Conservation (phyloP, 192 early-diverging fungal genomes). For the Phycomyces nitens region DNA sequence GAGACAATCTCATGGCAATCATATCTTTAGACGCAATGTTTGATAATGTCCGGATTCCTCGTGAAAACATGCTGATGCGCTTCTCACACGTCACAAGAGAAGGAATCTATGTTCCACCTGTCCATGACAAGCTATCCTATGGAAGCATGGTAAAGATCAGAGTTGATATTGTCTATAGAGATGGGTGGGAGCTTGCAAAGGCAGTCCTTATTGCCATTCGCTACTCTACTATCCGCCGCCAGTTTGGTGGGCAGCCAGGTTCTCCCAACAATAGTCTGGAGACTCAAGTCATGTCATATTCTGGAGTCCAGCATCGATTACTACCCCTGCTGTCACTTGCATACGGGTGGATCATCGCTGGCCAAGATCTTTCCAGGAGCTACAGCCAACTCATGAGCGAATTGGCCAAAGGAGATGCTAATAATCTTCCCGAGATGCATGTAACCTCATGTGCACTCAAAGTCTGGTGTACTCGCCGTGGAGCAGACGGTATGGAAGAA, state of each 20-base stretch:
- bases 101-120: conserved; percentile 64
- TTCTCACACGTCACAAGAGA: conserved; percentile 68
- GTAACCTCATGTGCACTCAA: conserved; percentile 66
- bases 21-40: conserved; percentile 61
- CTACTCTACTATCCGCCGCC: conserved; percentile 65
- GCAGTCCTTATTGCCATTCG: conserved; percentile 63
- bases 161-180: conserved; percentile 61
- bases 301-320: conserved; percentile 64
- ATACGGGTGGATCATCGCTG: conserved; percentile 62
- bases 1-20: too few relatives aligned
- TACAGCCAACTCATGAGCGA: conserved; percentile 53
- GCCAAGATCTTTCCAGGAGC: conserved; percentile 42
- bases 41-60: conserved; percentile 69
- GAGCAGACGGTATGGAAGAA: conserved; percentile 63
- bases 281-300: conserved; percentile 67
- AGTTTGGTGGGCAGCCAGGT: conserved; percentile 39
- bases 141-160: conserved; percentile 78
- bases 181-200: conserved; percentile 50
- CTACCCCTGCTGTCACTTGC: conserved; percentile 59
- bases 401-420: conserved; percentile 48
- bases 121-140: conserved; percentile 69
- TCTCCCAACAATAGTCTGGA: conserved; percentile 39
- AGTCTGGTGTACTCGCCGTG: conserved; percentile 53
- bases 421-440: conserved; percentile 61
- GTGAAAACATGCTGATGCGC: conserved; percentile 79